Percentiles rank a stretch among this genome's conserved stretches.
phyloP scores from a whole-genome alignment of 108 stramenopile species.

The Nitzschia inconspicua region DNA sequence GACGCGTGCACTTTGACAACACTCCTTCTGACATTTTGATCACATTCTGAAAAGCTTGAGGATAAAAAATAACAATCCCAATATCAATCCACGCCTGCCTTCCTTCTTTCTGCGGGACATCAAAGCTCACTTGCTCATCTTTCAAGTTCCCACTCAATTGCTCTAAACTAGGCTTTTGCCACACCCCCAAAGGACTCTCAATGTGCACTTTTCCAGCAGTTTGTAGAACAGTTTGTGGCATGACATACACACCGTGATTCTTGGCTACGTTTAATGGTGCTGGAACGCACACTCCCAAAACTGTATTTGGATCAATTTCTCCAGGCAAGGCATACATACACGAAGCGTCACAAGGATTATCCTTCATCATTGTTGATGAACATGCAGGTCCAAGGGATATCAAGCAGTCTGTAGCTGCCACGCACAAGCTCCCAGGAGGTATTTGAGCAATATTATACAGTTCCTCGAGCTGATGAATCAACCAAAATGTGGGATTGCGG shows the following conservation, averaged over 20 bases:
- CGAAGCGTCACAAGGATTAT: no score
- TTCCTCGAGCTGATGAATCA: conserved; percentile 36
- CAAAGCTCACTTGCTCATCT: conserved; percentile 19
- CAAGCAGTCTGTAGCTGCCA: conserved; percentile 67
- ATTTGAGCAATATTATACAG: conserved; percentile 34
- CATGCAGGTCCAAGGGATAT: conserved; percentile 28
- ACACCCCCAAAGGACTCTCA: conserved; percentile 17
- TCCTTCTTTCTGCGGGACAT: conserved; percentile 1
- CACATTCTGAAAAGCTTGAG: conserved; percentile 43
- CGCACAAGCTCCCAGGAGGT: conserved; percentile 55
- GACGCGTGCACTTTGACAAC: conserved; percentile 36
- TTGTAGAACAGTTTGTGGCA: conserved; percentile 11
- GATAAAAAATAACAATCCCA: conserved; percentile 67
- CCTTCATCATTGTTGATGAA: background rate
- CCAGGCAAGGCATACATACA: background rate
- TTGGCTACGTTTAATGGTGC: conserved; percentile 58
- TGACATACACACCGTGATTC: conserved; percentile 84
- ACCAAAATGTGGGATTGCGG: conserved; percentile 52
- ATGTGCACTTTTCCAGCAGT: background rate
- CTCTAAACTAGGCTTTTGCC: conserved; percentile 69
- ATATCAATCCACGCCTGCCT: conserved; percentile 78
- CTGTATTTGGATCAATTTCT: conserved; percentile 13
- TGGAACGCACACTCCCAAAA: conserved; percentile 76
- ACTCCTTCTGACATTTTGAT: conserved; percentile 25
- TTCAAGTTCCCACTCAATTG: conserved; percentile 25